These are phyloP conservation scores for Zygoascus ofunaensis DNA, from an alignment of 805 yeast species.

Conservation along the genomic window DNA sequence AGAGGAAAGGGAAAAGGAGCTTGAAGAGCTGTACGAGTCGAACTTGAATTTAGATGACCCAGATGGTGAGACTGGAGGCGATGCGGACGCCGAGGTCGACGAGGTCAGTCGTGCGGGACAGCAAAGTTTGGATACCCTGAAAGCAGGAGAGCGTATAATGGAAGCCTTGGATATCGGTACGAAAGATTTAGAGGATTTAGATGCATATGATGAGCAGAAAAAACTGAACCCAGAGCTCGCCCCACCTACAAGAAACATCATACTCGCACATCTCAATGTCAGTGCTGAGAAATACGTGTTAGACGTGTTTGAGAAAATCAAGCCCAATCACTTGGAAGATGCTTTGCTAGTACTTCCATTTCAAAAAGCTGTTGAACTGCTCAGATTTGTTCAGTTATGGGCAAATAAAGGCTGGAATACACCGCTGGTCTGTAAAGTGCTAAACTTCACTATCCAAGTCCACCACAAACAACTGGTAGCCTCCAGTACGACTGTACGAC, in stretches of 20 bases:
- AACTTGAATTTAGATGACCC: constrained; percentile 41
- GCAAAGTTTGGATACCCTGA: constrained; percentile 83
- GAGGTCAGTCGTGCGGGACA: constrained; percentile 54
- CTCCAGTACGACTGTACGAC: constrained; percentile 44
- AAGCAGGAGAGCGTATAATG: constrained; percentile 87
- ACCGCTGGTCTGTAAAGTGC: constrained; percentile 59
- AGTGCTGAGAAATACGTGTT: constrained; percentile 73
- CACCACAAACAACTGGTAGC: constrained; percentile 72
- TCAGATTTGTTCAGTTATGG: constrained; percentile 71
- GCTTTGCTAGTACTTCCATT: constrained; percentile 87
- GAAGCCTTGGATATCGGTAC: constrained; percentile 84
- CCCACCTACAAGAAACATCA: constrained; percentile 57
- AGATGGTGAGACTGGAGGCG: constrained; percentile 53
- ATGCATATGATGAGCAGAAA: constrained; percentile 39
- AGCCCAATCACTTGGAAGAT: constrained; percentile 82
- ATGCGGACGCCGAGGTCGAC: constrained; percentile 39
- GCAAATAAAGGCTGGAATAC: constrained; percentile 43
- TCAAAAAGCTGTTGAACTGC: constrained; percentile 62
- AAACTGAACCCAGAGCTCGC: constrained; percentile 38
- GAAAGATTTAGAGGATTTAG: constrained; percentile 53
- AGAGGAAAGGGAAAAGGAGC: constrained; percentile 92
- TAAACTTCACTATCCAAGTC: constrained; percentile 62
- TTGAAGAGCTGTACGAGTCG: constrained; percentile 86
- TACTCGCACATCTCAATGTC: constrained; percentile 63
- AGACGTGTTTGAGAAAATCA: constrained; percentile 59